Evolutionary conservation across 257 asterid species (phyloP).

Genomic region (Nicotiana sylvestris): DNA sequence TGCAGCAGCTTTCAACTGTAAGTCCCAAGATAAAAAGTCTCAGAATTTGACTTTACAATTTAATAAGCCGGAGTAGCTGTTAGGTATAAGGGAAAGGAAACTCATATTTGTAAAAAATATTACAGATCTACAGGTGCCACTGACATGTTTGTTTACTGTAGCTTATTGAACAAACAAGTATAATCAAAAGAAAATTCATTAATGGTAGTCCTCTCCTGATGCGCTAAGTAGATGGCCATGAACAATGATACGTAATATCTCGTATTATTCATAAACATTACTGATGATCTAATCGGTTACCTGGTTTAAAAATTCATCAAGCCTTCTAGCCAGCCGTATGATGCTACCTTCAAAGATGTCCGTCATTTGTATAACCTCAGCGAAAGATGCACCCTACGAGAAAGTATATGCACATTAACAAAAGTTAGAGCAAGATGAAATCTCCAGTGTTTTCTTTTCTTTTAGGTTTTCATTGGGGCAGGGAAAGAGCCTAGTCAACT

Average conservation of each 20-base stretch:
- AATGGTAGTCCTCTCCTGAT: neutral
- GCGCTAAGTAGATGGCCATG: neutral
- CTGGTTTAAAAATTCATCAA: conserved; percentile 95
- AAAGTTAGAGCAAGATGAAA: neutral
- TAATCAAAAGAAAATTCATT: neutral
- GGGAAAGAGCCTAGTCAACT: neutral
- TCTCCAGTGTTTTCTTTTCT: neutral
- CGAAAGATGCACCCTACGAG: conserved; percentile 78
- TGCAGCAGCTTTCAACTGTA: conserved; percentile 87
- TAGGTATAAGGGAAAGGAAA: neutral
- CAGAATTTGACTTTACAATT: neutral
- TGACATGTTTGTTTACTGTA: neutral
- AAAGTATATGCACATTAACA: neutral
- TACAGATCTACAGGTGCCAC: neutral
- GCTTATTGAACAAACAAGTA: neutral
- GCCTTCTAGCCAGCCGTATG: conserved; percentile 81
- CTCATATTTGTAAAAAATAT: neutral
- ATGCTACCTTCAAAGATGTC: conserved; percentile 97
- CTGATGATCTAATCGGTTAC: conserved; percentile 25
- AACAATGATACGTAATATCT: neutral
- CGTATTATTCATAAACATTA: neutral
- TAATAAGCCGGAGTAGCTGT: neutral
- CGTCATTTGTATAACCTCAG: conserved; percentile 76
- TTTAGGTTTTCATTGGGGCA: neutral
- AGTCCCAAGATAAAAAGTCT: neutral